Conservation (phyloP, 768 basidiomycete species). For the Suillus occidentalis region DNA sequence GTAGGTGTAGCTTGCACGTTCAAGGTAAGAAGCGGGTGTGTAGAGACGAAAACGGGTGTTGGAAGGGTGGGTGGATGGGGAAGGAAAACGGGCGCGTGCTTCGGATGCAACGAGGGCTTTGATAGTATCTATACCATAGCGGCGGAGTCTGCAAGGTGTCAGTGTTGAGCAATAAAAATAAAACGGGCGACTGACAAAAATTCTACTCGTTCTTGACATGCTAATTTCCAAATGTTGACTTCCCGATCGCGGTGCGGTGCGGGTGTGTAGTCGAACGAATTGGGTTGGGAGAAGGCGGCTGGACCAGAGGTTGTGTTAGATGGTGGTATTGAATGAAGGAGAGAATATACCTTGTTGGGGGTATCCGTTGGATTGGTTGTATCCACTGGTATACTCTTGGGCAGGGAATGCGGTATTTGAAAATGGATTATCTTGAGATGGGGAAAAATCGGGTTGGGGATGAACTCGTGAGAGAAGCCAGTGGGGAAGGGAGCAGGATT, state of each 20-base stretch:
- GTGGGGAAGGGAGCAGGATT: not conserved
- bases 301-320: not conserved
- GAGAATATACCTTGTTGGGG: not conserved
- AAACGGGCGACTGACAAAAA: slow-evolving; percentile 27
- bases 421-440: not conserved
- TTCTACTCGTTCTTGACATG: slow-evolving; percentile 36
- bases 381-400: not conserved
- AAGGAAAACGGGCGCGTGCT: slow-evolving; percentile 14
- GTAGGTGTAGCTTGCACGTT: slow-evolving; percentile 30
- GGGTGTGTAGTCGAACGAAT: slow-evolving; percentile 16
- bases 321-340: too few species aligned
- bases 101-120: slow-evolving; percentile 33
- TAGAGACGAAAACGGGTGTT: slow-evolving; percentile 29
- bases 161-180: slow-evolving; percentile 2
- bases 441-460: not conserved
- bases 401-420: not conserved
- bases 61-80: not conserved
- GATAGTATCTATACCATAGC: slow-evolving; percentile 34
- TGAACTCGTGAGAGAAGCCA: slow-evolving; percentile 2
- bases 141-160: slow-evolving; percentile 23
- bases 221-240: slow-evolving; percentile 36
- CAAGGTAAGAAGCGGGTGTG: slow-evolving; percentile 20
- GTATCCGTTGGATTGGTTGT: slow-evolving; percentile 1
- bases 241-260: slow-evolving; percentile 32
- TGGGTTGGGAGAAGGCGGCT: not conserved